Percentiles rank a stretch among this genome's conserved stretches.
Evolutionary conservation across 768 basidiomycete species (phyloP).

Genomic region (Russula olivacea): DNA sequence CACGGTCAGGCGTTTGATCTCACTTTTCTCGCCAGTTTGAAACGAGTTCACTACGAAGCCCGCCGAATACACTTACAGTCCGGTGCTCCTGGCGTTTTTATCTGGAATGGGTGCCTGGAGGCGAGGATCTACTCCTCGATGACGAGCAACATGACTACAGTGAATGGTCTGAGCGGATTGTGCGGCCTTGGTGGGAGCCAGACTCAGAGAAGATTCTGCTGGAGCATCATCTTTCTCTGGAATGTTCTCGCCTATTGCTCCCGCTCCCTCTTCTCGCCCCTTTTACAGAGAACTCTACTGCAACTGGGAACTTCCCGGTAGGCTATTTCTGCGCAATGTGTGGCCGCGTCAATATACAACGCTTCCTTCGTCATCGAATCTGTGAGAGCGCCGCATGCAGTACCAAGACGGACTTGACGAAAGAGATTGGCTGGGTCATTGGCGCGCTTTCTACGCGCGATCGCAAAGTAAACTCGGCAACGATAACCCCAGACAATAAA

Average conservation of each 20-base stretch:
- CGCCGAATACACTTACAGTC: not conserved
- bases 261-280: constrained; percentile 24
- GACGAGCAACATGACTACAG: constrained; percentile 2
- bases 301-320: constrained; percentile 14
- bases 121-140: constrained; percentile 19
- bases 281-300: constrained; percentile 19
- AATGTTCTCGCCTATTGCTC: constrained; percentile 2
- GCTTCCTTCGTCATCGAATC: constrained; percentile 20
- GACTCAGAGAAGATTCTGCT: not conserved
- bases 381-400: constrained; percentile 10
- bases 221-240: not conserved
- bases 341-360: constrained; percentile 23
- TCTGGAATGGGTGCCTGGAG: constrained; percentile 22
- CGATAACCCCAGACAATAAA: constrained; percentile 16
- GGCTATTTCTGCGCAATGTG: constrained; percentile 21
- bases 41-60: not conserved
- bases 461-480: constrained; percentile 13
- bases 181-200: constrained; percentile 24
- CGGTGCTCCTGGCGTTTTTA: constrained; percentile 15
- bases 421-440: constrained; percentile 18
- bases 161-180: constrained; percentile 6
- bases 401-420: not conserved
- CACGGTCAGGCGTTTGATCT: constrained; percentile 2
- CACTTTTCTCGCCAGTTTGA: constrained; percentile 9
- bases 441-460: constrained; percentile 13